Base-by-base conservation (phyloP, 257 asterid species). In the Verbascum thapsus region DNA sequence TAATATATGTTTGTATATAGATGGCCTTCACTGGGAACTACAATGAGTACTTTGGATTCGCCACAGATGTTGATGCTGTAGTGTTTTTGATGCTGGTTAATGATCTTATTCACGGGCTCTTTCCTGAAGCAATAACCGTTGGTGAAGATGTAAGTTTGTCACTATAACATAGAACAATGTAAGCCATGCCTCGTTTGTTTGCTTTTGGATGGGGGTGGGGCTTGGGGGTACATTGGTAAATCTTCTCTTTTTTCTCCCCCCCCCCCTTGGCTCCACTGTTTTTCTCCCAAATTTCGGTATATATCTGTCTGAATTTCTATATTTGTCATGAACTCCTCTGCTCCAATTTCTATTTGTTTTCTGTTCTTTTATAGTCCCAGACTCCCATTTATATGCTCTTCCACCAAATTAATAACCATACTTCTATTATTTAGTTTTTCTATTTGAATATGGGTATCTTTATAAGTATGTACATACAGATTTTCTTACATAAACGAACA, bases 21-120 rank as follows among this genome's bases (percentile, higher is more conserved):
- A 81, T 81, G 73, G 83, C 74, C 62, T 94, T 94, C 67, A 87
- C 99, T 54, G 99, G 99, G 58, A 87, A 94, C 82, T 94, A 94
- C 82, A 51, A 55, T 13, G 99, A 90, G 86, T 94, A 94, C 69
- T 90, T 87, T 63, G 95, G 97, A 58, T 69, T 42, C 15, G 73
- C 92, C 47, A 94, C 97, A 49, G 97, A 94, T 77, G 94, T 94
- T 58, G 99, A 94, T 76, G 99, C 97, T 62, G 88, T 94, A 63
- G 95, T 87, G 75, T 94, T 90, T 79, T 64, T 94, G 88, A 94
- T 94, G 97, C 81, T 94, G 73, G 99, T 81, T 65, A 90, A 90
- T 66, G 97, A 94, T 80, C 80, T 94, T 67, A 90, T 94, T 49
- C 97, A 90, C 3, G 95, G 95, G 58, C 91, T 94, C 58, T 94